Evolutionary conservation across 345 rosid species (phyloP).

Genomic region (Populus simonii): DNA sequence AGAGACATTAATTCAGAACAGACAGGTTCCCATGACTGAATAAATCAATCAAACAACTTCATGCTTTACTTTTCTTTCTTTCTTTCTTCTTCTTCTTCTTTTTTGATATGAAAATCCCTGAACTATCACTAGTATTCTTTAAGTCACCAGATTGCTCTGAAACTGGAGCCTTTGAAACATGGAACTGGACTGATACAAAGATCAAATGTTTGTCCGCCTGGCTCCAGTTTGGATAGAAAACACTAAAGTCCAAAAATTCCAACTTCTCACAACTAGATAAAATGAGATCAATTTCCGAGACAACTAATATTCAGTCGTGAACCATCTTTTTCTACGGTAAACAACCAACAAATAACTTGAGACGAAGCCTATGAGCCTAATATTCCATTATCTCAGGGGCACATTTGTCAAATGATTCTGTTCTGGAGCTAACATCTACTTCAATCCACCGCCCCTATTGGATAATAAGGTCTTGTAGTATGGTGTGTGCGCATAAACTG

Average conservation of each 20-base stretch:
- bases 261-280: neutral
- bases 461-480: neutral
- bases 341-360: neutral
- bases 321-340: neutral
- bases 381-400: neutral
- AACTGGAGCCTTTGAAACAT: neutral
- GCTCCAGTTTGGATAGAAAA: neutral
- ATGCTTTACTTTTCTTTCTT: neutral
- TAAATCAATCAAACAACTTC: neutral
- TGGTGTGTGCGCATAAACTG: neutral
- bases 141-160: neutral
- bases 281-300: neutral
- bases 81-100: no score
- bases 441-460: neutral
- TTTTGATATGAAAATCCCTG: neutral
- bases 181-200: neutral
- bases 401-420: neutral
- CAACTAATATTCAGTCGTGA: neutral
- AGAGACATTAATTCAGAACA: neutral
- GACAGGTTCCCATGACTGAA: neutral
- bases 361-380: neutral
- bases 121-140: neutral
- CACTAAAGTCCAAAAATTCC: neutral
- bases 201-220: neutral
- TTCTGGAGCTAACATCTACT: neutral